phyloP scores from a whole-genome alignment of 2,329 filamentous ascomycete species.

The Aspergillus floridensis region DNA sequence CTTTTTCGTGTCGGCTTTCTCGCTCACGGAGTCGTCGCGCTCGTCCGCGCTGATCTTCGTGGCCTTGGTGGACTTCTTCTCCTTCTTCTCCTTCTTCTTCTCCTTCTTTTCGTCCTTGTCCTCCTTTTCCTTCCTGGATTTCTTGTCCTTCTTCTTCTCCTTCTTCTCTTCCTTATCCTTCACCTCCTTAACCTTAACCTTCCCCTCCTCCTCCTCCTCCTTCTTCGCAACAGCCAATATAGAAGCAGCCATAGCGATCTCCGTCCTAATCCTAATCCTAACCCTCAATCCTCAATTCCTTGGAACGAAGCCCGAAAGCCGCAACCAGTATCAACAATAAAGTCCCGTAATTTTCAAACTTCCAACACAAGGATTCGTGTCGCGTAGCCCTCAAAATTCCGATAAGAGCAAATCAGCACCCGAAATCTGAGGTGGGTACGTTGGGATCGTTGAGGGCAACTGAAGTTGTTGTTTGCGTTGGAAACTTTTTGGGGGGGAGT shows the following conservation, averaged over 20 bases:
- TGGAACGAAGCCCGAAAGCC: too few relatives aligned
- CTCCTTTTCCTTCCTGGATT: neutral
- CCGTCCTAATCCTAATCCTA: neutral
- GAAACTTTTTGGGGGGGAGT: too few relatives aligned
- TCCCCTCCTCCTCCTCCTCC: neutral
- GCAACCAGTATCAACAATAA: too few relatives aligned
- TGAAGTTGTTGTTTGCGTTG: too few relatives aligned
- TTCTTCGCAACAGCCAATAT: neutral
- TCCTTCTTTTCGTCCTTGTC: constrained; percentile 8
- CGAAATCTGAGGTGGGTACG: too few relatives aligned
- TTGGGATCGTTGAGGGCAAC: too few relatives aligned
- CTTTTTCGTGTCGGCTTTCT: constrained; percentile 18
- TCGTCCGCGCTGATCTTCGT: constrained; percentile 17
- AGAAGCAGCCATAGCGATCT: neutral
- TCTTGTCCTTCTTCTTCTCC: neutral
- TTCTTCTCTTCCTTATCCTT: neutral
- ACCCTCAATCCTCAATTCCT: too few relatives aligned
- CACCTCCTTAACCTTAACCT: neutral
- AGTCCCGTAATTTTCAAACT: too few relatives aligned
- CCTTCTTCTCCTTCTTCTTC: constrained; percentile 11
- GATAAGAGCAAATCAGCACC: too few relatives aligned
- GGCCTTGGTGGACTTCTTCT: neutral
- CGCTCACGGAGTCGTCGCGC: neutral
- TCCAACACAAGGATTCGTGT: too few relatives aligned
- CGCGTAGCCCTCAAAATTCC: too few relatives aligned